These are phyloP conservation scores for Ceratocystis diversiconidia DNA, from an alignment of 2,329 filamentous ascomycete genomes.

Conservation along the genomic window DNA sequence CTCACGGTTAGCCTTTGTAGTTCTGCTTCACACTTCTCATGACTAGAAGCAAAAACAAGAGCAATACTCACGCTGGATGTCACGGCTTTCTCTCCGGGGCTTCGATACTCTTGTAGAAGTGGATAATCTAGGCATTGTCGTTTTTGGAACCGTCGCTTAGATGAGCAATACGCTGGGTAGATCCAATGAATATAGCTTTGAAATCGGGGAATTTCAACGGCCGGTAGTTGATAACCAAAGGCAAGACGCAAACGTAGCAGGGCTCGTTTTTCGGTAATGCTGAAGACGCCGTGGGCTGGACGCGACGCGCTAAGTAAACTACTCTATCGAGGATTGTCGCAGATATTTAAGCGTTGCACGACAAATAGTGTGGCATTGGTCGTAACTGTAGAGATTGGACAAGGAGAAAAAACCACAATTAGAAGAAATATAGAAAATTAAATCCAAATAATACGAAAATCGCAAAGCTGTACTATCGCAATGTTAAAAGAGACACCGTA, in stretches of 20 bases:
- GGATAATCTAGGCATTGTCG: slow-evolving; percentile 13
- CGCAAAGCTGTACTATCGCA: neutral
- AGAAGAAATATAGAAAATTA: neutral
- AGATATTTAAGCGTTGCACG: neutral
- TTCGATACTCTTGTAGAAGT: slow-evolving; percentile 7
- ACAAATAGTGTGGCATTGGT: neutral
- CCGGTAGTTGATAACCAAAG: neutral
- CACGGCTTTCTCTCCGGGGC: slow-evolving; percentile 8
- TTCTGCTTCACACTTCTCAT: neutral
- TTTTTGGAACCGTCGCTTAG: neutral
- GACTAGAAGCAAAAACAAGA: neutral
- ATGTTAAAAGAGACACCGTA: neutral
- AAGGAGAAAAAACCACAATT: neutral
- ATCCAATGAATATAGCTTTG: neutral
- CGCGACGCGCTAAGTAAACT: neutral
- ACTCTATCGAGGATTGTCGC: neutral
- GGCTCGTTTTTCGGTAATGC: neutral
- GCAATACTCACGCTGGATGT: slow-evolving; percentile 13
- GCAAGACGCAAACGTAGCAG: neutral
- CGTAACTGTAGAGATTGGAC: neutral
- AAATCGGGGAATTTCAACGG: neutral
- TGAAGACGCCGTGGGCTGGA: neutral
- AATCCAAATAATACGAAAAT: neutral
- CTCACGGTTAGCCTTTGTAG: neutral
- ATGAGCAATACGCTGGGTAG: neutral